Base-by-base conservation (phyloP, 2,329 filamentous ascomycete genomes). In the Colletotrichum lentis region DNA sequence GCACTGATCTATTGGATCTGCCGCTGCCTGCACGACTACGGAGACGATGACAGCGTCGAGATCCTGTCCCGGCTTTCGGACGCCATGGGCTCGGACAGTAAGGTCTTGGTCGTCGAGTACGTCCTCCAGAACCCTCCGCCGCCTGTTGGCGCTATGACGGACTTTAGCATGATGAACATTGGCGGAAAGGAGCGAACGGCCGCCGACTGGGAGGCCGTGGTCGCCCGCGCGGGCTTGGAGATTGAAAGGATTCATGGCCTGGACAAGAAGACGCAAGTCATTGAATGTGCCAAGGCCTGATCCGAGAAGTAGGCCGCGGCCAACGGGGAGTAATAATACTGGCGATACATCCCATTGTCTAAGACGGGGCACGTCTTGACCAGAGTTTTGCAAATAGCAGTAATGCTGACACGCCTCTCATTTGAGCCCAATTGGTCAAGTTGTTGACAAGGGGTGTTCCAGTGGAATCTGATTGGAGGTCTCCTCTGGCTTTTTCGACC, bases 11-110 rank as follows among this genome's bases (percentile, higher is more conserved):
- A 81, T 71, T 77, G 74, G 71, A 77, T 78, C 62, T 74, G 74
- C 58, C 75, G 77, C 7, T 77, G 76, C 50, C 74, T 81, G 1
- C 79, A 81, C 64, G 76, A 81, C 62, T 81, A 79, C 64, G 69
- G 74, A 24, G 78, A 80, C 59, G 72, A 74, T 1, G 74, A 74
- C 16, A 75, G 73, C 31, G 73, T 75, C 1, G 58, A 71, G 24
- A 79, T 80, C 1, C 71, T 81, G 6, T 59, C 71, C 49, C 73
- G 72, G 3, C 56, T 79, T 4, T 63, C 71, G 3, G 69, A 70
- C 4, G 77, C 78, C 10, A 74, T 80, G 73, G 74, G 72, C 11
- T 20, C 55, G 0, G 77, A 79, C 39, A 79, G 76, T 66, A 74
- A 72, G n/a, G 62, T 79, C 0, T 71, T 79, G 8, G 73, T 79